Percentiles rank a stretch among this genome's conserved stretches.
phyloP scores from a whole-genome alignment of 345 rosid species.

The Populus pruinosa region DNA sequence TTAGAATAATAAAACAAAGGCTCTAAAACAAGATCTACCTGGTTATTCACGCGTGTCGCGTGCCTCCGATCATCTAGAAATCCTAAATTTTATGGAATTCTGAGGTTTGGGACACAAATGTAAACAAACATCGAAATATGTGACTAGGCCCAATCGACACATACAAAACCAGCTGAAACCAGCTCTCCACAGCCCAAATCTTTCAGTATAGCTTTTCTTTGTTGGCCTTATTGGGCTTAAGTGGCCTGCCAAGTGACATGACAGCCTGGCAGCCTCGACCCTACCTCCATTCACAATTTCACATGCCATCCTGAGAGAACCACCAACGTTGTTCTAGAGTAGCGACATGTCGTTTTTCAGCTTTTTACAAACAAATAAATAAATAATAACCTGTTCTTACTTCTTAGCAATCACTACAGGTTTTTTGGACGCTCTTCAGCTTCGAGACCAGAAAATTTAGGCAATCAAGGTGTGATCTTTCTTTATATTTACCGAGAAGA shows the following conservation, averaged over 20 bases:
- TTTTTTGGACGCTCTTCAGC: neutral
- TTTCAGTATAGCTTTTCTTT: neutral
- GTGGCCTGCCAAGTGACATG: neutral
- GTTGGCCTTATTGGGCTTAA: neutral
- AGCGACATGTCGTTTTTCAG: neutral
- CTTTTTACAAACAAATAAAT: neutral
- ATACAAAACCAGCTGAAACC: neutral
- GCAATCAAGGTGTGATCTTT: neutral
- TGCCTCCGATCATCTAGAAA: too few relatives aligned
- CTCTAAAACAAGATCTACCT: too few relatives aligned
- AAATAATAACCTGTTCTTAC: neutral
- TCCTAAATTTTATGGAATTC: too few relatives aligned
- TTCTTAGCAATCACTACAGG: neutral
- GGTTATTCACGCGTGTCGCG: too few relatives aligned
- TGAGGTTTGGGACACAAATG: too few relatives aligned
- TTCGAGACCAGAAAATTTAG: neutral
- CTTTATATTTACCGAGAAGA: neutral
- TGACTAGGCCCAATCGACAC: neutral
- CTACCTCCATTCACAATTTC: neutral
- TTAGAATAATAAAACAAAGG: too few relatives aligned
- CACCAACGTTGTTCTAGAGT: neutral
- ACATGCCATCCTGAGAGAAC: neutral
- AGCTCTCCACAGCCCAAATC: neutral
- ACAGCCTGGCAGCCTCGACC: neutral
- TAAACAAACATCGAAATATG: neutral